Base-by-base conservation (phyloP, 2,329 filamentous ascomycete species). In the Juglanconis sp. region DNA sequence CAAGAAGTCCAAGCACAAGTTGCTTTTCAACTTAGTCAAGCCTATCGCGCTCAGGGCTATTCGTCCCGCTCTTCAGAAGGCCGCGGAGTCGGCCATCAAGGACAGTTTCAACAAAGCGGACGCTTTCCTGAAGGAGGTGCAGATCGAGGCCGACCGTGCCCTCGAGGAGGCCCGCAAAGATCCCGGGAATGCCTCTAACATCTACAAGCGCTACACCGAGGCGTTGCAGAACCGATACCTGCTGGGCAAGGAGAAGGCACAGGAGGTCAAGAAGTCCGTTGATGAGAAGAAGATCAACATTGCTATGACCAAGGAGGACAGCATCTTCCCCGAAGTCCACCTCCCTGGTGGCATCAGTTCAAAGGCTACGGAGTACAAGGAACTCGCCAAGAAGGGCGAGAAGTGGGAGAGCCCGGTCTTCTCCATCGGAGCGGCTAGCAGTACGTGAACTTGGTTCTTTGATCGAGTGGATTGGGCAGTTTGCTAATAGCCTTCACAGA, bases 351-450 rank as follows among this genome's bases (percentile, higher is more conserved):
- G 92, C 58, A 94, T 97, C 73, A 95, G 90, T 67, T 88, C 86
- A 78, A 97, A 96, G 85, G 93, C 94, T 9, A 96, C 91, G 31
- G 92, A 96, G 75, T 98, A 96, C 83, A 91, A 87, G 78, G 87
- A 97, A 30, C 82, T 96, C 60, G 91, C 94, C 8, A 81, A 80
- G 66, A 92, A 95, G 85, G 95, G 95, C 56, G 90, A 96, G 59
- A 88, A 87, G 74, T 99, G 95, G 95, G 89, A 96, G 81, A 96
- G 90, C 63, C 92, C 94, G 9, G 87, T 99, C 69, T 99, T 99
- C 80, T 88, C 86, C 62, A 89, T 98, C 68, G 94, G 95, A 52
- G 83, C 78, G 48, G 92, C 93, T 10, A 80, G 84, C 58, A 87
- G 62, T 63, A 59, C 35, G 62, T 59, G 9, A 32, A n/a, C 11